These are phyloP conservation scores for Neurospora africana DNA, from an alignment of 495 filamentous ascomycete species.

Conservation along the genomic window DNA sequence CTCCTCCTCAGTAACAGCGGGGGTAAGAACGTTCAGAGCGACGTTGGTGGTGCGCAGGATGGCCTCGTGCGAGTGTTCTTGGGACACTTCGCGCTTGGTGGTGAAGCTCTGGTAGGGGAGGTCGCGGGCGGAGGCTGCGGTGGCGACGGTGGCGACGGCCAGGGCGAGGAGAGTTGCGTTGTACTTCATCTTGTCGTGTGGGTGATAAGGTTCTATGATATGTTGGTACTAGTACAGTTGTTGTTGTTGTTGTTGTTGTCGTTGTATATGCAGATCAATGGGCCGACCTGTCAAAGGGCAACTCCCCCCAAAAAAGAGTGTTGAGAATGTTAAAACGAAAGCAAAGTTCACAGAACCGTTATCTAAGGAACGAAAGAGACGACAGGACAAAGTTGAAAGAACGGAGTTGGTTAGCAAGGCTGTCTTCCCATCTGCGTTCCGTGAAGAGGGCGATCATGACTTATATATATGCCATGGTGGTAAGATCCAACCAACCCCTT, in stretches of 20 bases:
- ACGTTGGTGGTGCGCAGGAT: constrained; percentile 36
- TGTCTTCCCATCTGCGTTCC: not conserved
- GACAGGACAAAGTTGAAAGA: not conserved
- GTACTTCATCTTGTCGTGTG: constrained; percentile 37
- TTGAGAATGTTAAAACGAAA: constrained; percentile 16
- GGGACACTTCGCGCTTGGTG: constrained; percentile 45
- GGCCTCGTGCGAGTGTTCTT: constrained; percentile 54
- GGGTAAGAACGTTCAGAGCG: constrained; percentile 44
- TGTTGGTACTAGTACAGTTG: constrained; percentile 4
- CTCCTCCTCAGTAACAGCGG: constrained; percentile 45
- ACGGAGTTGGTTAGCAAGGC: not conserved
- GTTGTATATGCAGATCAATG: constrained; percentile 10
- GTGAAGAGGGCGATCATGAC: not conserved
- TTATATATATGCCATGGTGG: constrained; percentile 14
- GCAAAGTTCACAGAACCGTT: constrained; percentile 39
- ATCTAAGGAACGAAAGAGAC: constrained; percentile 18
- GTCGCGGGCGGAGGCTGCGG: constrained; percentile 23
- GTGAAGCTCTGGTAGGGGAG: constrained; percentile 21
- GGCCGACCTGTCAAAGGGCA: constrained; percentile 28
- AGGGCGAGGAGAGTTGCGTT: constrained; percentile 24
- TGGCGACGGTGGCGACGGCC: constrained; percentile 16
- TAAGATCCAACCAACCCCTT: not conserved
- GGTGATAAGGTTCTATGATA: constrained; percentile 20
- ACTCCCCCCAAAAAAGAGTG: constrained; percentile 25
- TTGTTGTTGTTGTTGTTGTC: not conserved